Percentiles rank a stretch among this genome's conserved stretches.
phyloP scores from a whole-genome alignment of 2,329 filamentous ascomycete species.

The Fusarium anthophilum region DNA sequence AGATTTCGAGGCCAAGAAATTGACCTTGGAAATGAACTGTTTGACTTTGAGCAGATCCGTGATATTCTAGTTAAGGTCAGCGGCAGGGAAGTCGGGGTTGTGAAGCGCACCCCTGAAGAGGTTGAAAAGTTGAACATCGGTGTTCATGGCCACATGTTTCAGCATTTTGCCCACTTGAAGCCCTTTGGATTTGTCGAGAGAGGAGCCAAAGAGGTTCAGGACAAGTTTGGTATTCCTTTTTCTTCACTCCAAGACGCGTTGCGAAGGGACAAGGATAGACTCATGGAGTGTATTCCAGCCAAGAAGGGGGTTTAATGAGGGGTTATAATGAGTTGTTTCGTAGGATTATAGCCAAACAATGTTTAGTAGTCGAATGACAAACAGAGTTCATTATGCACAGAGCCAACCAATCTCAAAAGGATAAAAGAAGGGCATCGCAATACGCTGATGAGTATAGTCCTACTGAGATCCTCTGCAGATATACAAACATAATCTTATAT shows the following conservation, averaged over 20 bases:
- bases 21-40: conserved; percentile 42
- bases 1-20: conserved; percentile 46
- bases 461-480: no score
- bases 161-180: conserved; percentile 16
- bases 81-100: conserved; percentile 41
- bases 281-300: conserved; percentile 6
- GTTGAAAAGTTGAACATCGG: background rate
- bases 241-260: conserved; percentile 17
- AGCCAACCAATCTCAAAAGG: no score
- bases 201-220: background rate
- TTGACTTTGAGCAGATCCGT: conserved; percentile 37
- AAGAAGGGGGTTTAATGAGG: background rate
- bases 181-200: background rate
- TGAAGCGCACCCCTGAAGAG: conserved; percentile 22
- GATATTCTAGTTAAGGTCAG: conserved; percentile 42
- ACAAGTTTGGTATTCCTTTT: conserved; percentile 19
- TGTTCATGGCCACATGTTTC: conserved; percentile 12
- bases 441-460: no score
- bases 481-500: no score
- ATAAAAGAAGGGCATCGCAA: no score
- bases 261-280: conserved; percentile 8
- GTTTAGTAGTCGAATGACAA: no score
- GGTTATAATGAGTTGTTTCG: rapidly evolving
- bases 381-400: no score
- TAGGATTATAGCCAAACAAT: background rate